phyloP scores from a whole-genome alignment of 441 rosid genomes.

The Jatropha podagrica region DNA sequence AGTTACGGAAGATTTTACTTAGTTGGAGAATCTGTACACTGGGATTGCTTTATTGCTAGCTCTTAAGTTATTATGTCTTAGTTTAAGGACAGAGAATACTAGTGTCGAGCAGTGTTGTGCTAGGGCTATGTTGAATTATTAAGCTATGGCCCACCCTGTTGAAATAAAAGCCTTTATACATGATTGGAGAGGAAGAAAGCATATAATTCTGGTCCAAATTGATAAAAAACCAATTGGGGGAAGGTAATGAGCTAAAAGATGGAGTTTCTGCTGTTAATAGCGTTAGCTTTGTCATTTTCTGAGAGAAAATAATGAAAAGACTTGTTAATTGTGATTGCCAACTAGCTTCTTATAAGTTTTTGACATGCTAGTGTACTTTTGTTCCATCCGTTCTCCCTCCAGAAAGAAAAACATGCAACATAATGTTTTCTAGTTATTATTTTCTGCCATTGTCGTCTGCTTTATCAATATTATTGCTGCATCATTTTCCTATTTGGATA shows the following conservation, averaged over 20 bases:
- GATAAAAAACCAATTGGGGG: neutral
- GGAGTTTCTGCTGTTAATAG: neutral
- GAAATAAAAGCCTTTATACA: neutral
- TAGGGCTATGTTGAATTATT: neutral
- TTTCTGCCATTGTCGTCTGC: neutral
- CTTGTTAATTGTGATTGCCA: neutral
- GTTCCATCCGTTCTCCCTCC: neutral
- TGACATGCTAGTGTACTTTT: neutral
- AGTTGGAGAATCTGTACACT: neutral
- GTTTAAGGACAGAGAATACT: neutral
- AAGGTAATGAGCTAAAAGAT: neutral
- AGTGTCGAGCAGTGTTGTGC: neutral
- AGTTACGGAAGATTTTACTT: neutral
- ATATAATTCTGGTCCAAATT: neutral
- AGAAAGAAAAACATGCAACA: neutral
- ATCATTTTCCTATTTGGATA: neutral
- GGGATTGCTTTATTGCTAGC: conserved; percentile 11
- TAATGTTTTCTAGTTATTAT: conserved; percentile 19
- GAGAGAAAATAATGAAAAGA: neutral
- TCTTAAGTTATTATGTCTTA: neutral
- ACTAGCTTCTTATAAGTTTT: neutral
- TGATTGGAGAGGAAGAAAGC: neutral
- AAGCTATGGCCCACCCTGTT: neutral
- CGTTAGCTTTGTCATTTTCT: neutral
- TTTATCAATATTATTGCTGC: neutral